These are phyloP conservation scores for Globisporangium perplexum DNA, from an alignment of 352 stramenopile genomes.

Conservation along the genomic window DNA sequence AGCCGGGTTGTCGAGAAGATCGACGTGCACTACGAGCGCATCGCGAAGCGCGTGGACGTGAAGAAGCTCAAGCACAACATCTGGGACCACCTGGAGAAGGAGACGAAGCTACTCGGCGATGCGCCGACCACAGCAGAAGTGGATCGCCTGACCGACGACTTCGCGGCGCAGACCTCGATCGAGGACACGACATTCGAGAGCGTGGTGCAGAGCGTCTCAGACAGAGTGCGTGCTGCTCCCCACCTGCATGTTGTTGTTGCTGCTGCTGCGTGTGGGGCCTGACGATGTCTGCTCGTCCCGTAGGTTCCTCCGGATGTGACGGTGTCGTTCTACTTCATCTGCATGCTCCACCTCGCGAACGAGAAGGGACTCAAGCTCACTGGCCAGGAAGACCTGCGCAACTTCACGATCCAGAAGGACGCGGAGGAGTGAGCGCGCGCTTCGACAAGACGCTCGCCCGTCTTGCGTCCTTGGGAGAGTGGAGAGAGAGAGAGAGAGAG, in stretches of 20 bases:
- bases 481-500: slow-evolving; percentile 5
- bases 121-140: slow-evolving; percentile 3
- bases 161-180: slow-evolving; percentile 8
- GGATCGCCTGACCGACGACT: slow-evolving; percentile 15
- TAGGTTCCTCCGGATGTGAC: slow-evolving; percentile 92
- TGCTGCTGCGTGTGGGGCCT: no score
- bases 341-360: slow-evolving; percentile 98
- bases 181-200: slow-evolving; percentile 80
- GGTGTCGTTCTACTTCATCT: slow-evolving; percentile 99
- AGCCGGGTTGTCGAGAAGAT: slow-evolving; percentile 94
- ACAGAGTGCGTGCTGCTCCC: slow-evolving; percentile 37
- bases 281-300: neutral
- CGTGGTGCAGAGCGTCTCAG: slow-evolving; percentile 87
- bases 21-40: slow-evolving; percentile 89
- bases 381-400: slow-evolving; percentile 66
- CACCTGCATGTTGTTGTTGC: neutral
- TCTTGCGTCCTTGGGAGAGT: no score
- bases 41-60: slow-evolving; percentile 97
- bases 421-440: neutral
- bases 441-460: neutral
- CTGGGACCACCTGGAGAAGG: slow-evolving; percentile 81
- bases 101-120: slow-evolving; percentile 20
- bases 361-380: slow-evolving; percentile 94
- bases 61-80: slow-evolving; percentile 95
- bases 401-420: slow-evolving; percentile 71